Percentiles rank a stretch among this genome's conserved stretches.
These are phyloP conservation scores for Coccinonectria pachysandricola DNA, from an alignment of 2,329 filamentous ascomycete genomes.

Conservation along the genomic window DNA sequence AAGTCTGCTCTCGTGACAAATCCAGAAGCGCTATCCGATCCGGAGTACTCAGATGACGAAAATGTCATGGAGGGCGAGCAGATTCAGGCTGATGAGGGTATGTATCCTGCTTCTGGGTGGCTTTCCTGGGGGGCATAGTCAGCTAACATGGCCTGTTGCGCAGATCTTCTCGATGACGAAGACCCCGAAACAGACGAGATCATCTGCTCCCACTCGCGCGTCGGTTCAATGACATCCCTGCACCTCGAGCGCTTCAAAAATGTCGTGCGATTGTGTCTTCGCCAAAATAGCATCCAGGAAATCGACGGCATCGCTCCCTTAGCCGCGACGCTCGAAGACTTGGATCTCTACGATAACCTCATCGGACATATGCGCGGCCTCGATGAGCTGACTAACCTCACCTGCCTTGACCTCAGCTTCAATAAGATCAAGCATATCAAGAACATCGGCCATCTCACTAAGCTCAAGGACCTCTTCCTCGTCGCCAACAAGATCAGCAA, in stretches of 20 bases:
- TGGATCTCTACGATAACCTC: constrained; percentile 95
- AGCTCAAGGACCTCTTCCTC: constrained; percentile 78
- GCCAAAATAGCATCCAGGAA: constrained; percentile 78
- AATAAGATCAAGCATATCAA: constrained; percentile 99
- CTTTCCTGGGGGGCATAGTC: constrained; percentile 2
- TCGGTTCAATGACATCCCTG: constrained; percentile 67
- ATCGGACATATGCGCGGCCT: constrained; percentile 79
- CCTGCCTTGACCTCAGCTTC: constrained; percentile 82
- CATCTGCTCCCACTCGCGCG: constrained; percentile 77
- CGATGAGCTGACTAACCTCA: constrained; percentile 66
- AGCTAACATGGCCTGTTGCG: constrained; percentile 5
- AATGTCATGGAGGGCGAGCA: constrained; percentile 60
- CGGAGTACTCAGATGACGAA: constrained; percentile 69
- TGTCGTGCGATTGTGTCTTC: constrained; percentile 70
- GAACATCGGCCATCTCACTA: constrained; percentile 64
- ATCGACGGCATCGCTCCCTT: constrained; percentile 65
- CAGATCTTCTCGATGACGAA: constrained; percentile 53
- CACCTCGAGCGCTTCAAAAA: constrained; percentile 75
- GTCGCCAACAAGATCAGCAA: constrained; percentile 87
- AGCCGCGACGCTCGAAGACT: constrained; percentile 60
- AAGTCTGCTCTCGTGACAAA: constrained; percentile 54
- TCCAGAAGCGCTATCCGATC: constrained; percentile 72
- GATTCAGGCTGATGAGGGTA: constrained; percentile 75
- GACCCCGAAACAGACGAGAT: constrained; percentile 62
- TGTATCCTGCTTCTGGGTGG: not conserved